Conservation (phyloP, 148 eudicot genomes). For the Silene latifolia region DNA sequence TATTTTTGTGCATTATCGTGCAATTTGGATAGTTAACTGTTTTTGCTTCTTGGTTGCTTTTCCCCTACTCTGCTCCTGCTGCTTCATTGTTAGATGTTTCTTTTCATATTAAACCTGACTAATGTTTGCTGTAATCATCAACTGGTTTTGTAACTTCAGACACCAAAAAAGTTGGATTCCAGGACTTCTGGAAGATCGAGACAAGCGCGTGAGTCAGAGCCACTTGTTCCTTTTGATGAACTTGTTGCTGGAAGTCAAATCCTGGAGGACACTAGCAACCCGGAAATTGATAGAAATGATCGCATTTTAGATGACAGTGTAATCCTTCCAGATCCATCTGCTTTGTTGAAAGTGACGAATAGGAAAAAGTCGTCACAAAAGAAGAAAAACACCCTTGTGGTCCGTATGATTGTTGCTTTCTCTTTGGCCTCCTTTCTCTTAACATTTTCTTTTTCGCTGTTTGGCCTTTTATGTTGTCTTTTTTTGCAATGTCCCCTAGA, state of each 20-base stretch:
- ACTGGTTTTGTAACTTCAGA: conserved; percentile 30
- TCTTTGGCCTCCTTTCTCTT: conserved; percentile 6
- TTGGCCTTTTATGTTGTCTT: background rate
- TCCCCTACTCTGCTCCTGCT: conserved; percentile 6
- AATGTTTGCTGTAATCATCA: conserved; percentile 9
- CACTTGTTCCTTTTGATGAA: conserved; percentile 88
- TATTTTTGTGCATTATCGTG: background rate
- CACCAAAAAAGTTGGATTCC: conserved; percentile 34
- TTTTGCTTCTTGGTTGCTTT: background rate
- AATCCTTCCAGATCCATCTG: conserved; percentile 61
- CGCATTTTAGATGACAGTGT: conserved; percentile 32
- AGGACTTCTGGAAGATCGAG: conserved; percentile 40
- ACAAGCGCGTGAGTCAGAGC: conserved; percentile 44
- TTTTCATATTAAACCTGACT: conserved; percentile 1
- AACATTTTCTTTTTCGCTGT: conserved; percentile 25
- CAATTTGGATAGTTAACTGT: background rate
- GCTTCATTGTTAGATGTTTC: background rate
- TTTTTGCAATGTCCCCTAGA: conserved; percentile 6
- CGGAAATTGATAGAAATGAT: conserved; percentile 28
- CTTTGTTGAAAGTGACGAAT: conserved; percentile 76
- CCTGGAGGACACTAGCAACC: conserved; percentile 25
- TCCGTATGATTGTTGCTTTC: conserved; percentile 23
- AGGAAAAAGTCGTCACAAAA: conserved; percentile 59
- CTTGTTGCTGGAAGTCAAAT: conserved; percentile 48
- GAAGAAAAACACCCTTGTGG: conserved; percentile 54